Evolutionary conservation across 345 rosid species (phyloP).

Genomic region (Rhodomyrtus tomentosa): DNA sequence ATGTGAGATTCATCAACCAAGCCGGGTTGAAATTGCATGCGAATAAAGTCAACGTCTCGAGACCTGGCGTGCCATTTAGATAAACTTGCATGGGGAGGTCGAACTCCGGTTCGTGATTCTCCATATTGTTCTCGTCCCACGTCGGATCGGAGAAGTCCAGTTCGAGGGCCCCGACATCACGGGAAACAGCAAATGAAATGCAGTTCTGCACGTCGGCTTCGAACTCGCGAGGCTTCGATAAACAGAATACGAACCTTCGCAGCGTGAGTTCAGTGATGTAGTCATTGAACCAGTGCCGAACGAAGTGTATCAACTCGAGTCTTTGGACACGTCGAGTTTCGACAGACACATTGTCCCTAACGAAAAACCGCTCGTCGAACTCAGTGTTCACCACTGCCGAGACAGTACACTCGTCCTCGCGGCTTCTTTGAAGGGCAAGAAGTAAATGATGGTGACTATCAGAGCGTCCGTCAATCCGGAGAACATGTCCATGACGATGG

Average conservation of each 20-base stretch:
- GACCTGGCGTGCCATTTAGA: neutral
- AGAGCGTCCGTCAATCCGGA: neutral
- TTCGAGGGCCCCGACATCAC: slow-evolving; percentile 3
- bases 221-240: slow-evolving; percentile 12
- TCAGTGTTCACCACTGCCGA: slow-evolving; percentile 17
- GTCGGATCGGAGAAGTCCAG: slow-evolving; percentile 29
- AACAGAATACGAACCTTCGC: slow-evolving; percentile 6
- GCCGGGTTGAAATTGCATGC: slow-evolving; percentile 8
- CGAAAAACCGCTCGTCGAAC: slow-evolving; percentile 17
- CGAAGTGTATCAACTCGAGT: slow-evolving; percentile 6
- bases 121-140: neutral
- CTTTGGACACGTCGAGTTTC: neutral
- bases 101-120: neutral
- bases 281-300: neutral
- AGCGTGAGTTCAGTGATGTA: neutral
- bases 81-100: slow-evolving; percentile 10
- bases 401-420: slow-evolving; percentile 18
- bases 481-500: slow-evolving; percentile 1
- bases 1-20: neutral
- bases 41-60: slow-evolving; percentile 19
- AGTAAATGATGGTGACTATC: slow-evolving; percentile 8
- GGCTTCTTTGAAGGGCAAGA: slow-evolving; percentile 26
- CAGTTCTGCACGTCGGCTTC: neutral
- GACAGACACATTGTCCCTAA: neutral
- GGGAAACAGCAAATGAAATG: slow-evolving; percentile 8